These are phyloP conservation scores for Syzygium grande DNA, from an alignment of 345 rosid species.

Conservation along the genomic window DNA sequence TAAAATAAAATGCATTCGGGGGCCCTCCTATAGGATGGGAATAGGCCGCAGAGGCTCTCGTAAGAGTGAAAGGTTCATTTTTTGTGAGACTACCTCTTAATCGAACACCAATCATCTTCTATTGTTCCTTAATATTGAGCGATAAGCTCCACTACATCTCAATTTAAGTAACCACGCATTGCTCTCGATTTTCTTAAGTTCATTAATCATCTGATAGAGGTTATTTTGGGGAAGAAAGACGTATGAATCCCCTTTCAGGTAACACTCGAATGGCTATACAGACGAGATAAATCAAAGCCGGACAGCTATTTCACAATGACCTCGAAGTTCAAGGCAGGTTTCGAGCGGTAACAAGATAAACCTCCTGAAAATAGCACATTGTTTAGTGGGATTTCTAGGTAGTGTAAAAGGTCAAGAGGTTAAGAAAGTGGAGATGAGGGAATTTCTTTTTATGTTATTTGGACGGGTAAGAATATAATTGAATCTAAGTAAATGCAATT, in stretches of 20 bases:
- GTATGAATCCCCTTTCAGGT: neutral
- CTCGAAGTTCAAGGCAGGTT: neutral
- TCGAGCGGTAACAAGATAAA: neutral
- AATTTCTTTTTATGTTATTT: neutral
- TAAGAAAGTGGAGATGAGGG: neutral
- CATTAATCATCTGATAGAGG: neutral
- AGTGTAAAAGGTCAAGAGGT: neutral
- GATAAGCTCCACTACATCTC: neutral
- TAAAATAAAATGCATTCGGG: too few species aligned
- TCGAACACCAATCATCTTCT: neutral
- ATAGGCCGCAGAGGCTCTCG: too few species aligned
- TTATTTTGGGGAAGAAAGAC: neutral
- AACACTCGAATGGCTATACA: rapidly evolving
- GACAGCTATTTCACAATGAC: rapidly evolving
- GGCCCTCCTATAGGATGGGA: too few species aligned
- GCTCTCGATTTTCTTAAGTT: neutral
- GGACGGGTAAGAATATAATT: neutral
- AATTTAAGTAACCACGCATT: neutral
- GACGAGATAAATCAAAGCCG: neutral
- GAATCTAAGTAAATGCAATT: neutral
- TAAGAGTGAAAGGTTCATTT: too few species aligned
- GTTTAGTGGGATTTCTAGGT: neutral
- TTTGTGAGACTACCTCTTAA: too few species aligned
- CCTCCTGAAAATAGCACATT: neutral
- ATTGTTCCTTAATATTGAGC: neutral